phyloP scores from a whole-genome alignment of 257 asterid species.

The Vinca minor region DNA sequence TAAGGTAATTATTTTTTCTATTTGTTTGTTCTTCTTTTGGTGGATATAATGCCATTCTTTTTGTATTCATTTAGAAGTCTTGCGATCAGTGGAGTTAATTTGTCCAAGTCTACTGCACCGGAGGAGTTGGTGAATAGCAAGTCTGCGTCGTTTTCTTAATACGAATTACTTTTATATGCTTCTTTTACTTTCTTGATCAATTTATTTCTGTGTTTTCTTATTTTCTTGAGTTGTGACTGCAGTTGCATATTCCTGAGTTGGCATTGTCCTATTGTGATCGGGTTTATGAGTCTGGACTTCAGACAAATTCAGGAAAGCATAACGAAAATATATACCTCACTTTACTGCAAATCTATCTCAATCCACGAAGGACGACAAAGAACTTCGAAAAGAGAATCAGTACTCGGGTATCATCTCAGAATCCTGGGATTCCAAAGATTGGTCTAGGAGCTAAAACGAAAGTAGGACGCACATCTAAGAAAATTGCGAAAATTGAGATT shows the following conservation, averaged over 20 bases:
- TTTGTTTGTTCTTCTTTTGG: background rate
- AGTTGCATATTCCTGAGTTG: constrained; percentile 91
- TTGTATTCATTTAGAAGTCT: too few species aligned
- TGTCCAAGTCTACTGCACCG: background rate
- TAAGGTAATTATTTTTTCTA: constrained; percentile 46
- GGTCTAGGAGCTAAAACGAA: constrained; percentile 37
- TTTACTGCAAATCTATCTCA: constrained; percentile 83
- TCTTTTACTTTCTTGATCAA: background rate
- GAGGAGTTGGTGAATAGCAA: background rate
- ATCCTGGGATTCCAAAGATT: constrained; percentile 42
- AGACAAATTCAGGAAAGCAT: constrained; percentile 58
- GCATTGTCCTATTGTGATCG: constrained; percentile 90
- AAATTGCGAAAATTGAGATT: constrained; percentile 79
- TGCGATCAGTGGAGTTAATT: background rate
- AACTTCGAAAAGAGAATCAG: constrained; percentile 63
- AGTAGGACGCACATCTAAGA: constrained; percentile 37
- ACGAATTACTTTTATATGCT: background rate
- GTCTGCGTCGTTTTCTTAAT: background rate
- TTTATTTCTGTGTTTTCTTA: constrained; percentile 12
- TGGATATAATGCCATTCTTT: background rate
- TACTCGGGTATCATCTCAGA: constrained; percentile 45
- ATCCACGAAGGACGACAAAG: constrained; percentile 72
- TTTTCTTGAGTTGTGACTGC: constrained; percentile 14
- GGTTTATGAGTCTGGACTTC: constrained; percentile 55
- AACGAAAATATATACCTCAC: constrained; percentile 70